Conservation (phyloP, 2,329 filamentous ascomycete species). For the Cladophialophora exuberans region DNA sequence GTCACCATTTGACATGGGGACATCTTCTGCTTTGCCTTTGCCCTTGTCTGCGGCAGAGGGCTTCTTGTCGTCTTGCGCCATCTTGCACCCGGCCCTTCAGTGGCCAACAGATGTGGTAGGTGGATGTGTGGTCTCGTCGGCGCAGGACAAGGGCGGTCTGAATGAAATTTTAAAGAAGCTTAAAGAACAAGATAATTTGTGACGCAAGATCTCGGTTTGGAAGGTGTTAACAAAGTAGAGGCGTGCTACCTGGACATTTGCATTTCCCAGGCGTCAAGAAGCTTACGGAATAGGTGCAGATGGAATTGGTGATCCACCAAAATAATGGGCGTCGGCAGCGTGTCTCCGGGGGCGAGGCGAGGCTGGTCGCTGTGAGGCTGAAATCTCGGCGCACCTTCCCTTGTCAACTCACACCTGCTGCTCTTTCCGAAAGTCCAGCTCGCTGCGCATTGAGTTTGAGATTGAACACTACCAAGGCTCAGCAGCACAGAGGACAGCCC, state of each 20-base stretch:
- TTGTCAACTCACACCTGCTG: not conserved
- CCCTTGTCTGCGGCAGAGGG: constrained; percentile 87
- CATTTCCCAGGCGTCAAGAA: constrained; percentile 25
- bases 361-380: constrained; percentile 7
- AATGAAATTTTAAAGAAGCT: not conserved
- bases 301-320: constrained; percentile 23
- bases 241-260: not conserved
- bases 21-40: constrained; percentile 84
- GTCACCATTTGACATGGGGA: constrained; percentile 61
- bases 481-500: too few species aligned
- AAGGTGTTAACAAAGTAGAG: not conserved
- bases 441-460: not conserved
- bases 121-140: not conserved
- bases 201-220: not conserved
- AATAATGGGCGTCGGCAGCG: constrained; percentile 15
- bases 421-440: not conserved
- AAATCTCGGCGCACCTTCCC: constrained; percentile 3
- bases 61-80: constrained; percentile 93
- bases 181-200: constrained; percentile 7
- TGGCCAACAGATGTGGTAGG: constrained; percentile 20
- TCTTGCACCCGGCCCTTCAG: constrained; percentile 45
- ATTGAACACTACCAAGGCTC: too few species aligned
- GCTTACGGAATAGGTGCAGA: constrained; percentile 27
- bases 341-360: constrained; percentile 13
- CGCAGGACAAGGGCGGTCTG: not conserved